phyloP scores from a whole-genome alignment of 495 filamentous ascomycete species.

The Schizothecium vesticola region DNA sequence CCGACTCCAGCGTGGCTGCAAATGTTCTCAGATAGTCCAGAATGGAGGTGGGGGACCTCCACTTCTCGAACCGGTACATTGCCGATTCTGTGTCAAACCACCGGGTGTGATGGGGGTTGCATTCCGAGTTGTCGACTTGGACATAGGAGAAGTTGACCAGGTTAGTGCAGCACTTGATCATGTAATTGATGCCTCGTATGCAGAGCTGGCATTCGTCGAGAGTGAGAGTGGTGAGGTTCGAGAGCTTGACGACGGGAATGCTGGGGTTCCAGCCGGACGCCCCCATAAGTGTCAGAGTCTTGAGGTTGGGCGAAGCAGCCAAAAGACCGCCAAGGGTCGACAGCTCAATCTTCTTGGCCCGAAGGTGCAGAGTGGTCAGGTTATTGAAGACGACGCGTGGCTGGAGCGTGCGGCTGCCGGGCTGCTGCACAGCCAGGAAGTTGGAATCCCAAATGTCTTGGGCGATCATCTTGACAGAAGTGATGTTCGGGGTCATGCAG shows the following conservation, averaged over 20 bases:
- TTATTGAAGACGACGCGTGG: neutral
- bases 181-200: neutral
- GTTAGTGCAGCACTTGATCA: neutral
- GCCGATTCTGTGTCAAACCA: neutral
- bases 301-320: neutral
- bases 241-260: neutral
- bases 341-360: neutral
- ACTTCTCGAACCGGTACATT: neutral
- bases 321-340: neutral
- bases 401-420: neutral
- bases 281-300: neutral
- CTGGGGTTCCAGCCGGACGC: neutral
- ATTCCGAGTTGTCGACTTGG: neutral
- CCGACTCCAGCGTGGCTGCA: neutral
- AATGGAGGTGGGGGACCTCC: neutral
- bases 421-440: neutral
- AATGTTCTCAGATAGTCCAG: neutral
- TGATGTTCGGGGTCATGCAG: neutral
- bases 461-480: neutral
- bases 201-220: neutral
- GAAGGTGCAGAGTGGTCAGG: neutral
- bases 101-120: neutral
- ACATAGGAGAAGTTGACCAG: neutral
- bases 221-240: neutral
- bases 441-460: neutral